These are phyloP conservation scores for Dioscorea dumetorum DNA, from an alignment of 106 monocot genomes.

Conservation along the genomic window DNA sequence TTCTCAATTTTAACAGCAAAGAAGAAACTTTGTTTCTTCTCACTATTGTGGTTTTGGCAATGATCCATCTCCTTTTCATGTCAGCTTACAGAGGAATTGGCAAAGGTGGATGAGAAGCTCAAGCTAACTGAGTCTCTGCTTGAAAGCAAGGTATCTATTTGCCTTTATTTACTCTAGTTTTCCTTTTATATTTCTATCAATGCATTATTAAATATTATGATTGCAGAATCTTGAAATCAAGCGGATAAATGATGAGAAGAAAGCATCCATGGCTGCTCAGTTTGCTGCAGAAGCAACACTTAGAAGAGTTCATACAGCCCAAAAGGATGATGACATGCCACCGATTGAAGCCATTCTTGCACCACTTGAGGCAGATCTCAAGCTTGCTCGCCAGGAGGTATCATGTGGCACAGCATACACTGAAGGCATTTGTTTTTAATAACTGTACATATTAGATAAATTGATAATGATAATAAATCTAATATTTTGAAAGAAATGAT, in stretches of 20 bases:
- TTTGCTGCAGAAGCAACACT: conserved; percentile 99
- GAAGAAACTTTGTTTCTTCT: not conserved
- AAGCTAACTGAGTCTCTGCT: conserved; percentile 82
- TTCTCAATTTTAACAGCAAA: not conserved
- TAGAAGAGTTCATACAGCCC: conserved; percentile 94
- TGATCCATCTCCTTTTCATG: too few species aligned
- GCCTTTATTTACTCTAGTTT: not conserved
- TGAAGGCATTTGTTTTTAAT: too few species aligned
- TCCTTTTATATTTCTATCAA: too few species aligned
- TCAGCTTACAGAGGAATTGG: conserved; percentile 79
- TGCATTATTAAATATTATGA: not conserved
- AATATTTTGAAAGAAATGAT: too few species aligned
- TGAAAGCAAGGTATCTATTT: conserved; percentile 61
- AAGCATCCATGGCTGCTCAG: conserved; percentile 92
- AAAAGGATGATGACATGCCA: conserved; percentile 99
- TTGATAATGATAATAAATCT: too few species aligned
- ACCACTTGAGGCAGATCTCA: conserved; percentile 91
- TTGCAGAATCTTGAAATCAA: conserved; percentile 96
- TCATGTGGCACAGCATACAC: not conserved
- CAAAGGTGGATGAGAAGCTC: conserved; percentile 74
- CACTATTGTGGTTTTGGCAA: too few species aligned
- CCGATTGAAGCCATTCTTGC: conserved; percentile 99
- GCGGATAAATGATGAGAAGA: conserved; percentile 94
- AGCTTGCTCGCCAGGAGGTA: conserved; percentile 90
- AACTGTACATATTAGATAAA: too few species aligned